Base-by-base conservation (phyloP, 768 basidiomycete genomes). In the Exsudoporus frostii region DNA sequence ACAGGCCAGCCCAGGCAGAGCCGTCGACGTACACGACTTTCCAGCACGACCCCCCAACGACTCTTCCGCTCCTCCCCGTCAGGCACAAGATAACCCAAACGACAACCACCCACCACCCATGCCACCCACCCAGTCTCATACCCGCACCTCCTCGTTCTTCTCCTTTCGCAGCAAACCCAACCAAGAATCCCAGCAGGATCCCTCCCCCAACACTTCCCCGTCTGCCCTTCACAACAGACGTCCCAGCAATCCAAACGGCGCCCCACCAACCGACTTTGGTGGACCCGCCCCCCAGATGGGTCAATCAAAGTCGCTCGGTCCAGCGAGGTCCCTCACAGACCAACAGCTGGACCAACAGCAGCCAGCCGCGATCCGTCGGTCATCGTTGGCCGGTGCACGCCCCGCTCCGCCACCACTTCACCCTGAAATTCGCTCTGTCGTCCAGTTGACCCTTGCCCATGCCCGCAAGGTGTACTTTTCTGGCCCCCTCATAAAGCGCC, bases 401-500 rank as follows among this genome's bases (percentile, higher is more conserved):
- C 46, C 57, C 22, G 0, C 63, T n/a, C 45, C 77, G 1, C 67
- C 76, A 1, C 78, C 78, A 14, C 72, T 91, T 17, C 90, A 92
- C 67, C 85, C 88, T 8, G 90, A 92, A 71, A 91, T 92, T 48
- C 82, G 86, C 42, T 90, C 88, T 4, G 80, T 90, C 49, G 85
- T 92, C 27, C 79, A 81, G 50, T 75, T 92, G 45, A 87, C 84
- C 22, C 73, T 83, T 38, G 83, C 87, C 13, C 91, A 92, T 63
- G 82, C 86, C 0, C 88, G 86, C 74, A 93, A 93, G 65, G 78
- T 93, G 7, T 93, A 93, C 70, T 91, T 86, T 71, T 92, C 90
- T 5, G 91, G 91, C 10, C 89, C 88, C 14, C 81, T 95, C 19
- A 75, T 90, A 15, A 85, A 88, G 47, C 78, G 81, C 27, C 76